Percentiles rank a stretch among this genome's conserved stretches.
These are phyloP conservation scores for Alternaria postmessia DNA, from an alignment of 2,329 filamentous ascomycete genomes.

Conservation along the genomic window DNA sequence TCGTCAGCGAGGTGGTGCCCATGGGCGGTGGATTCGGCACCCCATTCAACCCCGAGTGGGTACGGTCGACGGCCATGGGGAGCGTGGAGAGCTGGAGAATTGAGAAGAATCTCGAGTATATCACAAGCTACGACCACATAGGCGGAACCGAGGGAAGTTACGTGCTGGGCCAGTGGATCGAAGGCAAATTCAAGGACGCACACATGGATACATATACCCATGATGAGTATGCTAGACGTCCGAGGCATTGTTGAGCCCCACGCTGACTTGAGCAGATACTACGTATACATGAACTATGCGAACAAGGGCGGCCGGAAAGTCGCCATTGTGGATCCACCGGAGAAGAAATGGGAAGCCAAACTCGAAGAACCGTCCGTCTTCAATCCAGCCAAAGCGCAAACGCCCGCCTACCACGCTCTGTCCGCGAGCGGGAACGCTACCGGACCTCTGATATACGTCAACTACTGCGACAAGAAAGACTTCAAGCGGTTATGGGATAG, in stretches of 20 bases:
- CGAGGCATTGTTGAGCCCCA: background rate
- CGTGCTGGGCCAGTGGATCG: conserved; percentile 82
- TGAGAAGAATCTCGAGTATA: conserved; percentile 75
- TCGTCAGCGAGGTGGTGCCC: conserved; percentile 84
- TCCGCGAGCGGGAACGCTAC: conserved; percentile 86
- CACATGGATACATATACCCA: conserved; percentile 78
- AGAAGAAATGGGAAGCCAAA: conserved; percentile 76
- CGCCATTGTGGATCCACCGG: conserved; percentile 76
- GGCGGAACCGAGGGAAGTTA: conserved; percentile 95
- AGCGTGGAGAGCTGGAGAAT: conserved; percentile 71
- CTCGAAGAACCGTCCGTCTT: conserved; percentile 83
- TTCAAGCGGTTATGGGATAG: conserved; percentile 76
- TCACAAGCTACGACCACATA: conserved; percentile 86
- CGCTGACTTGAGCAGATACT: conserved; percentile 59
- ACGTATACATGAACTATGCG: conserved; percentile 94
- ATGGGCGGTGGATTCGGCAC: conserved; percentile 66
- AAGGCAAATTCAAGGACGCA: conserved; percentile 75
- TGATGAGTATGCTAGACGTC: conserved; percentile 63
- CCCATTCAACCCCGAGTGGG: conserved; percentile 83
- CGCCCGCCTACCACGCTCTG: conserved; percentile 84
- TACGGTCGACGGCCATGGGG: conserved; percentile 77
- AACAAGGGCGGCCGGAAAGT: conserved; percentile 78
- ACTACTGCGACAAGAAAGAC: conserved; percentile 87
- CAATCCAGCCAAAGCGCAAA: conserved; percentile 67
- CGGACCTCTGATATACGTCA: conserved; percentile 88